Evolutionary conservation across 306 rosid genomes (phyloP).

Genomic region (Pyrus betulifolia): DNA sequence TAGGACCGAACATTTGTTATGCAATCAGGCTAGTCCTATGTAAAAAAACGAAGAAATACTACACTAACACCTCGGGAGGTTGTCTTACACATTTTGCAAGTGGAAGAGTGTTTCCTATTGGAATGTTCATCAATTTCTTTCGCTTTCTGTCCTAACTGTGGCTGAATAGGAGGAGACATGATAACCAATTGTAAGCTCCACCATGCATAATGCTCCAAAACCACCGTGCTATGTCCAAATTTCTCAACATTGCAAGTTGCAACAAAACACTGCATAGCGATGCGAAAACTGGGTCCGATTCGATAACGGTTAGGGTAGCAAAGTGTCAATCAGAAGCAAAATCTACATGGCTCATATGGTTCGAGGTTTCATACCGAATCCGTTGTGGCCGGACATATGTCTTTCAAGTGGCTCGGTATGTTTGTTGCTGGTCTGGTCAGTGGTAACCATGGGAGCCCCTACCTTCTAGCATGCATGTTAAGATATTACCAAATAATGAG

Average conservation of each 20-base stretch:
- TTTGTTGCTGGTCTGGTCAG: not conserved
- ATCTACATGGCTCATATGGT: not conserved
- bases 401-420: not conserved
- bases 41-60: too few relatives aligned
- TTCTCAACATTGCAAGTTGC: not conserved
- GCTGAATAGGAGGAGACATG: not conserved
- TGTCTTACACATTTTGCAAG: too few relatives aligned
- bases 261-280: not conserved
- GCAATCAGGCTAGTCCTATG: too few relatives aligned
- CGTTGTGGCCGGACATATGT: not conserved
- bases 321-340: not conserved
- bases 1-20: too few relatives aligned
- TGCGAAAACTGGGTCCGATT: constrained; percentile 5
- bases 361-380: not conserved
- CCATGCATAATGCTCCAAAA: not conserved
- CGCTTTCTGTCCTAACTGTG: not conserved
- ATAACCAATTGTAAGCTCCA: not conserved
- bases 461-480: not conserved
- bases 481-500: not conserved
- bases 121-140: not conserved
- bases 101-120: too few relatives aligned
- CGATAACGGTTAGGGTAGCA: not conserved
- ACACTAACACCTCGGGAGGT: too few relatives aligned
- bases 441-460: not conserved
- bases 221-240: not conserved